Base-by-base conservation (phyloP, 73 alveolate species). In the Diophrys appendiculata region DNA sequence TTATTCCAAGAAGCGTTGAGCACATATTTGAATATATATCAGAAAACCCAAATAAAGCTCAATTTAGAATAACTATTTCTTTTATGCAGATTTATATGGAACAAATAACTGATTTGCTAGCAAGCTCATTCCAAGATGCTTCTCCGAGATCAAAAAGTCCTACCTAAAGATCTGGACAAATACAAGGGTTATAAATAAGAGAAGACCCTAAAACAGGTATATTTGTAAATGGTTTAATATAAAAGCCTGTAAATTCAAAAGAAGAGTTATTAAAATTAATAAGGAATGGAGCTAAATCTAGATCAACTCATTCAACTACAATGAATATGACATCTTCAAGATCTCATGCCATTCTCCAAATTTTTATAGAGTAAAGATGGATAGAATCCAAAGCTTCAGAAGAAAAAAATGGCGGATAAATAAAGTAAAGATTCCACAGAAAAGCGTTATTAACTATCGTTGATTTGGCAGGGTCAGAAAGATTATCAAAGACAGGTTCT, bases 381-480 rank as follows among this genome's bases (percentile, higher is more conserved):
- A 86, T 70, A 27, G 97, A 95, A 77, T 71, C 75, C n/a, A n/a
- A n/a, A n/a, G n/a, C n/a, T n/a, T n/a, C n/a, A 34, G 54, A 72
- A 82, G 68, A 24, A 85, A 79, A 75, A 75, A 81, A 86, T 79
- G 67, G 77, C n/a, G 73, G 74, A 74, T 84, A 54, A 80, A 83
- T 60, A 77, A 90, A 90, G 76, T 82, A 81, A 81, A 75, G 82
- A 81, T 95, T 82, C 53, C 83, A 76, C 73, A 72, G 90, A 71
- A 94, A 91, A 78, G 98, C 97, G 0, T 76, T 93, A 72, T 79
- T 95, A 65, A 93, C 98, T 0, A 88, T 95, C 23, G 99, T 95
- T 1, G 99, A 95, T 78, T 80, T 97, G 77, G 99, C 99, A 0
- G 99, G 99, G 13, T 88, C 98, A 56, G 99, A 97, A 90, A 91